phyloP scores from a whole-genome alignment of 2,329 filamentous ascomycete genomes.

The Aspergillus tanneri region DNA sequence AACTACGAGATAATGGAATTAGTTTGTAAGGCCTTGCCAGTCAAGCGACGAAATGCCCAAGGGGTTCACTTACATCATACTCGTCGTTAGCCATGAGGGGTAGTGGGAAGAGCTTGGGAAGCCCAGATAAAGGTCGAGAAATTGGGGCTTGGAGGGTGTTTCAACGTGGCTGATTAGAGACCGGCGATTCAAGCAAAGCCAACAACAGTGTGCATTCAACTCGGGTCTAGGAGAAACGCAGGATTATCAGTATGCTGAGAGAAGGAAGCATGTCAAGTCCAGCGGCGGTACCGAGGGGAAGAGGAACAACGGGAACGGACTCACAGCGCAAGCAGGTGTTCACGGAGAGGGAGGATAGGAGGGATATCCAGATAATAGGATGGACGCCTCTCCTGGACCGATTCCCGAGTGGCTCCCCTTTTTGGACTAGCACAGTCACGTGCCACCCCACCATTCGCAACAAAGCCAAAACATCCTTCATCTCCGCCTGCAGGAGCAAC shows the following conservation, averaged over 20 bases:
- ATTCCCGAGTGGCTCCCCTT: slow-evolving; percentile 20
- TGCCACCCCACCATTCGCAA: slow-evolving; percentile 3
- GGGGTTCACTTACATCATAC: slow-evolving; percentile 79
- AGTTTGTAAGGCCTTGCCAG: slow-evolving; percentile 7
- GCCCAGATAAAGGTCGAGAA: slow-evolving; percentile 19
- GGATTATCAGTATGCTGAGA: background rate
- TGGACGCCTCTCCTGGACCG: slow-evolving; percentile 13
- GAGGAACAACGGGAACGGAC: slow-evolving; percentile 5
- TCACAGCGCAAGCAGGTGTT: slow-evolving; percentile 9
- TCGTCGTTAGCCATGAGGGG: slow-evolving; percentile 94
- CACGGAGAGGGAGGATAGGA: slow-evolving; percentile 18
- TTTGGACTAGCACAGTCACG: slow-evolving; percentile 24
- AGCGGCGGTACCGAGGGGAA: too few species aligned
- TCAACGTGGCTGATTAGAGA: slow-evolving; percentile 22
- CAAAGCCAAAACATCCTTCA: background rate
- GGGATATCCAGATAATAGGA: slow-evolving; percentile 21
- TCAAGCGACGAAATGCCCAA: background rate
- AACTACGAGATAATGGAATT: slow-evolving; percentile 60
- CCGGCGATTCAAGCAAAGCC: slow-evolving; percentile 11
- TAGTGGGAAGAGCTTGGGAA: slow-evolving; percentile 23
- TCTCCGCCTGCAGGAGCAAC: background rate
- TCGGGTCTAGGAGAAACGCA: slow-evolving; percentile 1
- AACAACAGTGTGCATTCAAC: slow-evolving; percentile 14
- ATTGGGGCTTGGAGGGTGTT: slow-evolving; percentile 17
- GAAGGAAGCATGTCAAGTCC: too few species aligned